phyloP scores from a whole-genome alignment of 2,329 filamentous ascomycete species.

The Cladosporium austrohemisphaericum region DNA sequence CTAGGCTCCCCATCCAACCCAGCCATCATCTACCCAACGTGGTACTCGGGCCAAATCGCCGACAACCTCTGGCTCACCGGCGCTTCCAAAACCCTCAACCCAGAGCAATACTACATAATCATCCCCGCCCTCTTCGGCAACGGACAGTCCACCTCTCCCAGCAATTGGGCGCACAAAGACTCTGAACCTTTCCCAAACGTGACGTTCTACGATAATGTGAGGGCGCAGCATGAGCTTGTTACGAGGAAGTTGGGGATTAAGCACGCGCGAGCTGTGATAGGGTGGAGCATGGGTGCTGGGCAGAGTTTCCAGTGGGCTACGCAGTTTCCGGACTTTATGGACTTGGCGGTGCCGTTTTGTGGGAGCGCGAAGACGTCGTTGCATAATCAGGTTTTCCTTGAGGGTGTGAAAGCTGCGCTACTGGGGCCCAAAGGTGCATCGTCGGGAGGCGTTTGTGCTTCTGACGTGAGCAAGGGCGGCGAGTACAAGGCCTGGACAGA shows the following conservation, averaged over 20 bases:
- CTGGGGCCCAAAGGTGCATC: slow-evolving; percentile 54
- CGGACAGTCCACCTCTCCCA: slow-evolving; percentile 64
- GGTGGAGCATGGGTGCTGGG: slow-evolving; percentile 68
- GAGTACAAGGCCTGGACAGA: too few species aligned
- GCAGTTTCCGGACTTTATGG: slow-evolving; percentile 55
- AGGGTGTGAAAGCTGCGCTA: slow-evolving; percentile 60
- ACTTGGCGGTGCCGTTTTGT: slow-evolving; percentile 63
- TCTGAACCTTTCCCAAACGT: slow-evolving; percentile 59
- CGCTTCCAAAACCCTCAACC: slow-evolving; percentile 60
- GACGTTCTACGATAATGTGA: slow-evolving; percentile 66
- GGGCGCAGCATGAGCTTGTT: slow-evolving; percentile 63
- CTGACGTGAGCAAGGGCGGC: slow-evolving; percentile 39
- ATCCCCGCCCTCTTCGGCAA: slow-evolving; percentile 68
- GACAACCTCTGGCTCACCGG: slow-evolving; percentile 75
- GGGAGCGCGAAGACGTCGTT: slow-evolving; percentile 60
- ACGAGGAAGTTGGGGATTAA: slow-evolving; percentile 59
- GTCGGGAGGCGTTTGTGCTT: slow-evolving; percentile 51
- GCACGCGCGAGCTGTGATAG: slow-evolving; percentile 60
- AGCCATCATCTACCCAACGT: slow-evolving; percentile 71
- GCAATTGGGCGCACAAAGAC: slow-evolving; percentile 43
- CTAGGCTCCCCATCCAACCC: slow-evolving; percentile 61
- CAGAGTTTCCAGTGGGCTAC: slow-evolving; percentile 49
- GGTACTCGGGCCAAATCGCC: slow-evolving; percentile 66
- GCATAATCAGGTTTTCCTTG: slow-evolving; percentile 66
- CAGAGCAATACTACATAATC: slow-evolving; percentile 64